Evolutionary conservation across 148 eudicot species (phyloP).

Genomic region (Cornus controversa): DNA sequence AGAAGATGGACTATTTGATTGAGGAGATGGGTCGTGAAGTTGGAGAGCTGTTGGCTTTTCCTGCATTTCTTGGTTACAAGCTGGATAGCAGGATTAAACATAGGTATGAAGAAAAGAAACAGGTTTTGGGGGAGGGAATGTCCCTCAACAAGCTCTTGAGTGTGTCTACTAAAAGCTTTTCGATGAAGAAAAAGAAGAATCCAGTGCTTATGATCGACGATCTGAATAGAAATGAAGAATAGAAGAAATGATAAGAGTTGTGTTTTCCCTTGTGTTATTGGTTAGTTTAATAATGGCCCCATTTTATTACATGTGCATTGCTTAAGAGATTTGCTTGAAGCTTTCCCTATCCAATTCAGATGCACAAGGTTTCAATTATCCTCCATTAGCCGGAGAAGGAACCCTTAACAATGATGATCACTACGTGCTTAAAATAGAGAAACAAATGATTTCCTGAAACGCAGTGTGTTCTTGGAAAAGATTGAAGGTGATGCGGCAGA

Average conservation of each 20-base stretch:
- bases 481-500: not conserved
- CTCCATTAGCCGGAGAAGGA: not conserved
- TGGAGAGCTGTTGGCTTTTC: constrained; percentile 81
- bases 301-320: not conserved
- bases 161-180: constrained; percentile 66
- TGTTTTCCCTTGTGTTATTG: not conserved
- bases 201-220: constrained; percentile 7
- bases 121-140: constrained; percentile 68
- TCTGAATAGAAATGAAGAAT: not conserved
- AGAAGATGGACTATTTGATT: constrained; percentile 79
- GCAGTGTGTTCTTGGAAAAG: not conserved
- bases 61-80: constrained; percentile 93
- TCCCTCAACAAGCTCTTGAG: constrained; percentile 82
- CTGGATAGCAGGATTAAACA: constrained; percentile 84
- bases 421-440: not conserved
- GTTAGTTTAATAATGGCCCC: not conserved
- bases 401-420: constrained; percentile 5
- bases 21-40: constrained; percentile 89
- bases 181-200: constrained; percentile 41
- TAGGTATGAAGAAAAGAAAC: constrained; percentile 71
- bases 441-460: constrained; percentile 2
- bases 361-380: not conserved
- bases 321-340: constrained; percentile 7
- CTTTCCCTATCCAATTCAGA: not conserved
- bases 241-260: not conserved